These are phyloP conservation scores for Citrullus colocynthis DNA, from an alignment of 306 rosid species.

Conservation along the genomic window DNA sequence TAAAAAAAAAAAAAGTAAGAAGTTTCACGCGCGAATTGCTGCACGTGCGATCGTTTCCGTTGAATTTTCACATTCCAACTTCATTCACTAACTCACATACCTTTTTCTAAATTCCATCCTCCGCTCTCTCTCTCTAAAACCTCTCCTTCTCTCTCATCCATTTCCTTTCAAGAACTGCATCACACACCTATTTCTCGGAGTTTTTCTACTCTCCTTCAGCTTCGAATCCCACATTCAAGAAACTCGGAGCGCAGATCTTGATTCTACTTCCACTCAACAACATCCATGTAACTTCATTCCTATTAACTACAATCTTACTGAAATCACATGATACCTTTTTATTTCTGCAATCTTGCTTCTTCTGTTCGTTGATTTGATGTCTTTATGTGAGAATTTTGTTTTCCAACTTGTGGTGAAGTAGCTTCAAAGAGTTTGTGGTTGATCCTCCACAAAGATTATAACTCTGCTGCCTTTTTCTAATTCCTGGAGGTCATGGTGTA, in stretches of 20 bases:
- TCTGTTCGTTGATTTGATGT: neutral
- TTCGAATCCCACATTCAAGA: slow-evolving; percentile 3
- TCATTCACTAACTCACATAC: neutral
- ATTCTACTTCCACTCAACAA: neutral
- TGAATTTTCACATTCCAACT: neutral
- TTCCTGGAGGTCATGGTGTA: neutral
- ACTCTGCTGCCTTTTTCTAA: neutral
- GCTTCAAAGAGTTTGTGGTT: neutral
- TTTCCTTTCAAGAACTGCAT: neutral
- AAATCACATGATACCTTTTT: neutral
- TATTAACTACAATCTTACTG: neutral
- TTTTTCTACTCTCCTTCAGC: neutral
- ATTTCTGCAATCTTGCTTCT: neutral
- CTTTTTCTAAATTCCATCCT: slow-evolving; percentile 3
- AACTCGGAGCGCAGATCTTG: slow-evolving; percentile 5
- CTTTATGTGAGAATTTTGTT: neutral
- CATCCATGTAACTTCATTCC: slow-evolving; percentile 6
- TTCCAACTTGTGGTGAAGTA: neutral
- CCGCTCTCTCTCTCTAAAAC: neutral
- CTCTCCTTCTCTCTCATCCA: neutral
- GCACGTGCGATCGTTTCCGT: slow-evolving; percentile 8
- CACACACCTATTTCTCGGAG: neutral
- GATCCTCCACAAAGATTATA: neutral
- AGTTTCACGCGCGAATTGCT: slow-evolving; percentile 3
- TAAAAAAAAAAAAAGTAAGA: neutral